phyloP scores from a whole-genome alignment of 352 stramenopile genomes.

The Phytopythium litorale region DNA sequence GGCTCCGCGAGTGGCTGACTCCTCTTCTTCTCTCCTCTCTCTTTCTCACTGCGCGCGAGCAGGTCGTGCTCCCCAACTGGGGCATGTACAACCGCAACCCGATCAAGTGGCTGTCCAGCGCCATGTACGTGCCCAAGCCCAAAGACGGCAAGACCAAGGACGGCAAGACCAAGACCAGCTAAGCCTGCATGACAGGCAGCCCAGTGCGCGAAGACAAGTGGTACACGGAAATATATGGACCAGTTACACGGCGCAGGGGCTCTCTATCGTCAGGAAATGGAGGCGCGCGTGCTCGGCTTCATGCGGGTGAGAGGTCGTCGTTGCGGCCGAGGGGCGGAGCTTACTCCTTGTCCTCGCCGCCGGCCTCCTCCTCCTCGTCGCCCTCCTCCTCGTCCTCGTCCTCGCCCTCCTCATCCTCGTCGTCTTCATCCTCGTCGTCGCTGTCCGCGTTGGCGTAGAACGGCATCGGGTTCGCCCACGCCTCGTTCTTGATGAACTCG shows the following conservation, averaged over 20 bases:
- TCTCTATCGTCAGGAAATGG: constrained; percentile 1
- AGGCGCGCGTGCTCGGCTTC: not conserved
- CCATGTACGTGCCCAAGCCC: constrained; percentile 72
- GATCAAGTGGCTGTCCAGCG: constrained; percentile 75
- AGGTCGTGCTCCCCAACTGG: constrained; percentile 82
- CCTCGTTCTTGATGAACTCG: constrained; percentile 78
- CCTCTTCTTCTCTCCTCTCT: not conserved
- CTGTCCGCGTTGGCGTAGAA: constrained; percentile 46
- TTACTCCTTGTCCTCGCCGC: constrained; percentile 33
- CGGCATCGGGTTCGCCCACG: constrained; percentile 70
- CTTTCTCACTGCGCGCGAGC: not conserved
- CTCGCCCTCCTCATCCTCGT: constrained; percentile 32
- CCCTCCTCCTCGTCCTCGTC: constrained; percentile 33
- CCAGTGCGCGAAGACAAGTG: constrained; percentile 13
- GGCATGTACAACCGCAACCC: constrained; percentile 80
- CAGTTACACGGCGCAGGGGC: constrained; percentile 1
- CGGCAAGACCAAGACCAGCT: constrained; percentile 12
- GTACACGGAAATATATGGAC: constrained; percentile 9
- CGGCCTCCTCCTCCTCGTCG: constrained; percentile 19
- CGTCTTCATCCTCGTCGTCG: constrained; percentile 36
- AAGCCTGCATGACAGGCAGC: not conserved
- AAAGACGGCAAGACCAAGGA: constrained; percentile 15
- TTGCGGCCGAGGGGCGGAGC: not conserved
- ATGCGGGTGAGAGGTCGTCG: not conserved
- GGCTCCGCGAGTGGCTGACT: not conserved